Base-by-base conservation (phyloP, 148 eudicot species). In the Cornus florida region DNA sequence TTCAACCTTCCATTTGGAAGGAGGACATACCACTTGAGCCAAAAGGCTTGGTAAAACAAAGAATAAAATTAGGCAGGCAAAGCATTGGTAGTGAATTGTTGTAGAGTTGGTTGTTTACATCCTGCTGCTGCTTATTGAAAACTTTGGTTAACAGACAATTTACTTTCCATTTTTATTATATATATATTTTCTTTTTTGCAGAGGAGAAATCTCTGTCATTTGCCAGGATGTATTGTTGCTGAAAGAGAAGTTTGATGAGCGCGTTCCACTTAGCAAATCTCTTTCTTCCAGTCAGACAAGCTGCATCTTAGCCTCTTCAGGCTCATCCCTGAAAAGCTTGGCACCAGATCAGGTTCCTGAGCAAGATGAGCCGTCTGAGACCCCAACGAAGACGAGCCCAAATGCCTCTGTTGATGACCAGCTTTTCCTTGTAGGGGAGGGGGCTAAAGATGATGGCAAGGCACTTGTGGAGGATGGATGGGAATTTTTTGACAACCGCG, bases 201-300 rank as follows among this genome's bases (percentile, higher is more conserved):
- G 99, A 85, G 99, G 99, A 74, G 99, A 95, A 87, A 88, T 93
- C 0, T 87, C 97, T 70, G 97, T 92, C 12, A 86, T 92, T 33
- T 92, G 93, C 76, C 88, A 93, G 80, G 97, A 93, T 72, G 91
- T 93, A 64, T 90, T 84, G 80, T 75, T 84, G 66, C 87, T 95
- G 50, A 92, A 91, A 83, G 93, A 90, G 80, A 92, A 87, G 35
- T 88, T 93, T 50, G 91, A 93, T 70, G 84, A 84, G 43, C 82
- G 79, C 39, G 79, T 87, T 50, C 86, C 91, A 66, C 87, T 87
- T 17, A 86, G 91, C 81, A 86, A 84, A 80, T 89, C 87, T 28
- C 83, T 88, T 73, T 84, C 88, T 50, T 84, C 90, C 7, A 84
- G 87, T 78, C 87, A 88, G 81, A 90, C 90, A 56, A 88, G 89